phyloP scores from a whole-genome alignment of 2,329 filamentous ascomycete species.

The Aspergillus sp. region DNA sequence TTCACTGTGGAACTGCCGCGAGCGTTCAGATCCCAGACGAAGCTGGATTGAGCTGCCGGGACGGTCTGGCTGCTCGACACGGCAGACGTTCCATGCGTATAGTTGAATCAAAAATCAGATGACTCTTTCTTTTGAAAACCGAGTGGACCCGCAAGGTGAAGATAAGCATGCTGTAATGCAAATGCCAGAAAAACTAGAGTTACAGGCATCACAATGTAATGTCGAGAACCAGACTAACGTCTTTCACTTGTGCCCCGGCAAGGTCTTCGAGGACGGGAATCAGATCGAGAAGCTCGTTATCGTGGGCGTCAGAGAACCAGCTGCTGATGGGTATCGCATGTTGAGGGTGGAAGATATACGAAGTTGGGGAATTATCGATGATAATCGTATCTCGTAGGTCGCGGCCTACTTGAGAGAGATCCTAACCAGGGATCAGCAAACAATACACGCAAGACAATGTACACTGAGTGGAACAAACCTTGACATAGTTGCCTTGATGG shows the following conservation, averaged over 20 bases:
- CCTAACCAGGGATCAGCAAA: slow-evolving; percentile 50
- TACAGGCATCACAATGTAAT: slow-evolving; percentile 63
- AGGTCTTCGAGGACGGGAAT: slow-evolving; percentile 98
- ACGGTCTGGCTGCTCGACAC: slow-evolving; percentile 1
- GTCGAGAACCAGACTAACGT: slow-evolving; percentile 97
- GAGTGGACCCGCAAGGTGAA: slow-evolving; percentile 13
- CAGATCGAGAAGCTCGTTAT: slow-evolving; percentile 95
- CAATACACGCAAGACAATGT: neutral
- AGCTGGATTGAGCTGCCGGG: neutral
- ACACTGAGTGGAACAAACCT: slow-evolving; percentile 51
- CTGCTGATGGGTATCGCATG: slow-evolving; percentile 99
- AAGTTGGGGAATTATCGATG: slow-evolving; percentile 98
- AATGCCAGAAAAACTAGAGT: slow-evolving; percentile 32
- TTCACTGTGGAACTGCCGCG: slow-evolving; percentile 2
- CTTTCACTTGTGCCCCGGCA: slow-evolving; percentile 81
- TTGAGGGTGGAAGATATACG: slow-evolving; percentile 99
- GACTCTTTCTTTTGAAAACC: slow-evolving; percentile 16
- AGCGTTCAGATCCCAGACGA: neutral
- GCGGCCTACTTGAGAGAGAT: slow-evolving; percentile 92
- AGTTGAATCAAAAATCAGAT: slow-evolving; percentile 2
- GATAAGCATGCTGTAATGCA: slow-evolving; percentile 29
- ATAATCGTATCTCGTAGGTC: slow-evolving; percentile 98
- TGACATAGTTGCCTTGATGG: slow-evolving; percentile 98
- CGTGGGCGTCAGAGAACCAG: slow-evolving; percentile 99
- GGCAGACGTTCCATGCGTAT: slow-evolving; percentile 1